Evolutionary conservation across 192 early-diverging fungal genomes (phyloP).

Genomic region (Backusella mclennaniae): DNA sequence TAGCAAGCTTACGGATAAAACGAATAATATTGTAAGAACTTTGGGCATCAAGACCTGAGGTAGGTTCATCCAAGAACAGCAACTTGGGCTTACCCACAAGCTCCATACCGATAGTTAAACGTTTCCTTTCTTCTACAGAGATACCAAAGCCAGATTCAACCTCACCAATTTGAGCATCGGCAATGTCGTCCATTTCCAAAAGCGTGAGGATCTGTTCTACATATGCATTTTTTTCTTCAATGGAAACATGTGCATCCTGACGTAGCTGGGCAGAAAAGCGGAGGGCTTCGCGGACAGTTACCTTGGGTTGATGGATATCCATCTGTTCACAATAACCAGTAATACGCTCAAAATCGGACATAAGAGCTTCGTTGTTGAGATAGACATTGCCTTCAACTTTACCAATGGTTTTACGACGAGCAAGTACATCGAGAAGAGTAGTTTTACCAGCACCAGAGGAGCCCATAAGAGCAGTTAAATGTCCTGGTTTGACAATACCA

Average conservation of each 20-base stretch:
- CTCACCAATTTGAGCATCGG: conserved; percentile 55
- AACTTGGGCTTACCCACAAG: conserved; percentile 77
- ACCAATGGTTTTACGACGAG: conserved; percentile 73
- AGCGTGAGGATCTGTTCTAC: conserved; percentile 55
- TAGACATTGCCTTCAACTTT: conserved; percentile 60
- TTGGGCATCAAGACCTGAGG: conserved; percentile 77
- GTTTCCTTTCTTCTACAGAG: conserved; percentile 78
- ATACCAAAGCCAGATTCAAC: conserved; percentile 61
- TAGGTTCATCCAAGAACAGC: conserved; percentile 76
- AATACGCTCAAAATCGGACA: conserved; percentile 56
- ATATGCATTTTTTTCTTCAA: conserved; percentile 46
- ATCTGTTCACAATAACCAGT: conserved; percentile 90
- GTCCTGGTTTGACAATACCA: conserved; percentile 71
- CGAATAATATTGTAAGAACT: conserved; percentile 72
- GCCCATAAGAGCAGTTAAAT: conserved; percentile 90
- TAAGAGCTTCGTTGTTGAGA: conserved; percentile 48
- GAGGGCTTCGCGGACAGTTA: conserved; percentile 92
- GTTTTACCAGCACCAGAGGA: conserved; percentile 90
- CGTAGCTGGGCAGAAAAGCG: conserved; percentile 75
- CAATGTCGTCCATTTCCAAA: conserved; percentile 61
- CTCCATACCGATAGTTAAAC: conserved; percentile 82
- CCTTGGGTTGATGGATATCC: conserved; percentile 80
- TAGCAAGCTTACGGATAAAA: conserved; percentile 66
- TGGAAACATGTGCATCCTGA: conserved; percentile 52
- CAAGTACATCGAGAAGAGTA: conserved; percentile 70